Evolutionary conservation across 106 monocot genomes (phyloP), one percentile per base, ranked within the genome.

Genomic region (Ottelia alismoides): DNA sequence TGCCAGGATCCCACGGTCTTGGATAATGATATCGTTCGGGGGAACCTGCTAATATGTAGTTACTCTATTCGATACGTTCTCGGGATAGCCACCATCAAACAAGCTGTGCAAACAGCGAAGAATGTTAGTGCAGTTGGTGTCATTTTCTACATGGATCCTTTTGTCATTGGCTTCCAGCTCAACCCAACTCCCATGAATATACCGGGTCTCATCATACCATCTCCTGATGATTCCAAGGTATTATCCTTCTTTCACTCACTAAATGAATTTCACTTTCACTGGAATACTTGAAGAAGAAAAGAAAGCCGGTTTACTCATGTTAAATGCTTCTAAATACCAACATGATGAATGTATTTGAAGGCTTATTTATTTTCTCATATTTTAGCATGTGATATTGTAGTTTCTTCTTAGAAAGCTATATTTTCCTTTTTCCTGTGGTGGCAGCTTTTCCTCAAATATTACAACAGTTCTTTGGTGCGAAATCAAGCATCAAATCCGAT

Each of bases 181-280:
- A 84, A 91, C 35, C 90, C 90, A 23, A 91, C 72, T 56, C 90
- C 90, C 0, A 91, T 91, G 84, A 51, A 54, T 22, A 81, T 84
- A 2, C 81, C 90, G 7, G 90, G 90, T n/a, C 51, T 78, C n/a
- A 84, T 91, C 66, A 84, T 91, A 63, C 75, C 90, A 30, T 84
- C 90, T 72, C 60, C 90, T 31, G 72, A 78, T 53, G 83, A 91
- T 55, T 91, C 90, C 21, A 80, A 81, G 90, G 90, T 91, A 74
- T 21, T 30, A 2, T 49, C 20, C 52, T 31, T 11, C 7, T 43
- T 18, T 55, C n/a, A 10, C 30, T 55, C 28, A n/a, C n/a, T n/a
- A n/a, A n/a, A 28, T 55, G n/a, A 28, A 20, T 19, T 55, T 6
- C n/a, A 2, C 27, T 55, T 26, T 53, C 1, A 26, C 11, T 1